These are phyloP conservation scores for Penicillium sp. DNA, from an alignment of 2,329 filamentous ascomycete species.

Conservation along the genomic window DNA sequence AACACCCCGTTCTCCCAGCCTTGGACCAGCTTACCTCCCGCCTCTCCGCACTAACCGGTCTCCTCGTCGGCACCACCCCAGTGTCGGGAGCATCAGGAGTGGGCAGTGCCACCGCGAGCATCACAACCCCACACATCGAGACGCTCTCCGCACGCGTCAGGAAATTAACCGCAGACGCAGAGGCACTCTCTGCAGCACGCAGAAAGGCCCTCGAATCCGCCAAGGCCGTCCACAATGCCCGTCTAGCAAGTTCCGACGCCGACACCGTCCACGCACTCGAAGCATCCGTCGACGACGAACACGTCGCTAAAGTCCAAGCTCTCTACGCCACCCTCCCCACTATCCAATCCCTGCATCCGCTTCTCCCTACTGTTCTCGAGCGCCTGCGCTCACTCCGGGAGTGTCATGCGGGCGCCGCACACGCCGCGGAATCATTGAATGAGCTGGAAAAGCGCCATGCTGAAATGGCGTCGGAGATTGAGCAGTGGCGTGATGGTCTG, in stretches of 20 bases:
- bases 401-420: slow-evolving; percentile 82
- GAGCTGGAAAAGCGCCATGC: slow-evolving; percentile 73
- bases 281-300: slow-evolving; percentile 59
- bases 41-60: slow-evolving; percentile 64
- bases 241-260: slow-evolving; percentile 32
- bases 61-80: slow-evolving; percentile 39
- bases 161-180: slow-evolving; percentile 45
- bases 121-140: slow-evolving; percentile 44
- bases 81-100: slow-evolving; percentile 22
- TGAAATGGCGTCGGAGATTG: slow-evolving; percentile 78
- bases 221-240: slow-evolving; percentile 41
- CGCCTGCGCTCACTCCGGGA: slow-evolving; percentile 76
- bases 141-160: slow-evolving; percentile 43
- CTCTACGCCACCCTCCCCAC: slow-evolving; percentile 84
- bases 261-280: slow-evolving; percentile 24
- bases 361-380: slow-evolving; percentile 81
- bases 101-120: slow-evolving; percentile 21
- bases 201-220: slow-evolving; percentile 43
- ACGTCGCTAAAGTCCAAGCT: slow-evolving; percentile 82
- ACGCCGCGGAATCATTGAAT: slow-evolving; percentile 71
- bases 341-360: slow-evolving; percentile 78
- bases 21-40: slow-evolving; percentile 78
- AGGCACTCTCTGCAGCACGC: slow-evolving; percentile 43
- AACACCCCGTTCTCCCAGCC: slow-evolving; percentile 72
- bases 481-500: slow-evolving; percentile 78